Conservation (phyloP, 805 yeast species). For the Saccharomycopsis sp. region DNA sequence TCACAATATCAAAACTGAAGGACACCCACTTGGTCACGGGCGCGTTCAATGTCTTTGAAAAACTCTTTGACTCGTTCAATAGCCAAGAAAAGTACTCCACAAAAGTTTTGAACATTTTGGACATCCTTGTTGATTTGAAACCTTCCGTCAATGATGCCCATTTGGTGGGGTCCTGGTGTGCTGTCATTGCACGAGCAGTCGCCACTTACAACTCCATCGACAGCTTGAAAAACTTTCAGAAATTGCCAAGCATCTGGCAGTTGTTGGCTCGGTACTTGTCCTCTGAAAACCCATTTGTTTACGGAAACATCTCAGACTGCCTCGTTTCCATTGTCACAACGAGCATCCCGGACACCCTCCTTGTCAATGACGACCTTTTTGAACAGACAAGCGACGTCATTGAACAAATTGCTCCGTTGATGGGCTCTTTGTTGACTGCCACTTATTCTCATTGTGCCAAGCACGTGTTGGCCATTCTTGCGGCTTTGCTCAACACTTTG, state of each 20-base stretch:
- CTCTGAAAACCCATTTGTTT: conserved; percentile 54
- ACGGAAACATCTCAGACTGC: conserved; percentile 77
- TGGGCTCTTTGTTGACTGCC: conserved; percentile 56
- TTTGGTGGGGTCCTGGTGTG: conserved; percentile 90
- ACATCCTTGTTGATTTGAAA: conserved; percentile 65
- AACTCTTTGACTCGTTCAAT: conserved; percentile 58
- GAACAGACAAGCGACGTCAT: conserved; percentile 50
- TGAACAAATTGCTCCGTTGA: conserved; percentile 41
- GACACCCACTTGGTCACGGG: conserved; percentile 80
- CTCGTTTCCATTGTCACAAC: conserved; percentile 68
- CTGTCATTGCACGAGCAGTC: conserved; percentile 80
- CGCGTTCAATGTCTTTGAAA: conserved; percentile 77
- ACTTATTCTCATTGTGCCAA: conserved; percentile 69
- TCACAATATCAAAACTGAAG: conserved; percentile 68
- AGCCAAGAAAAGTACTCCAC: conserved; percentile 50
- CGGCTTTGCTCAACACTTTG: conserved; percentile 53
- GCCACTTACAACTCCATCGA: conserved; percentile 45
- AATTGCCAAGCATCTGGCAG: conserved; percentile 48
- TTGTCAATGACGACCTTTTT: conserved; percentile 43
- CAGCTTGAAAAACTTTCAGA: conserved; percentile 42
- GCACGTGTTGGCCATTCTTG: conserved; percentile 61
- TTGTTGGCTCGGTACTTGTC: conserved; percentile 55
- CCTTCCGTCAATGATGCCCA: conserved; percentile 80
- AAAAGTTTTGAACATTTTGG: conserved; percentile 53
- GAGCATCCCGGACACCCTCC: conserved; percentile 49